Percentiles rank a stretch among this genome's conserved stretches.
Conservation (phyloP, 1,284 basidiomycete genomes). For the Ustilago sp. region DNA sequence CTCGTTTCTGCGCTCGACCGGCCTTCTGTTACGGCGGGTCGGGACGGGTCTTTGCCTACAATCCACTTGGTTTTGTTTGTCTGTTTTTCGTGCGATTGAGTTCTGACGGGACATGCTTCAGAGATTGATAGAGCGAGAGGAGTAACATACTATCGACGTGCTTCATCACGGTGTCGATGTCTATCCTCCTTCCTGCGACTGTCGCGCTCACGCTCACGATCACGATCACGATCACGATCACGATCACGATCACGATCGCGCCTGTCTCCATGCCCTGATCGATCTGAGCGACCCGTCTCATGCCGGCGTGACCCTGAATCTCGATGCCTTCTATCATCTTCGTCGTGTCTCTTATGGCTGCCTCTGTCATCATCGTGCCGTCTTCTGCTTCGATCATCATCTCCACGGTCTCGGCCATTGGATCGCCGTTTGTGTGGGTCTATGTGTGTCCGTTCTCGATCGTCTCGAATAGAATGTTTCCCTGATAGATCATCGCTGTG, state of each 20-base stretch:
- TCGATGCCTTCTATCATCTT: slow-evolving; percentile 15
- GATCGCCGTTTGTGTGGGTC: slow-evolving; percentile 5
- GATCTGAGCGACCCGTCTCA: slow-evolving; percentile 17
- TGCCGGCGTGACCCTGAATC: slow-evolving; percentile 22
- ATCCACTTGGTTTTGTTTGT: too few relatives aligned
- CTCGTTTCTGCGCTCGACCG: too few relatives aligned
- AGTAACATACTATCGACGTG: slow-evolving; percentile 9
- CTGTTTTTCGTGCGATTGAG: not conserved
- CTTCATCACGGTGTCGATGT: slow-evolving; percentile 12
- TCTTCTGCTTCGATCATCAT: slow-evolving; percentile 8
- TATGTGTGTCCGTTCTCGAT: not conserved
- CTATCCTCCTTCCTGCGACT: slow-evolving; percentile 11
- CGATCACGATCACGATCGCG: slow-evolving; percentile 9
- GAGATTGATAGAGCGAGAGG: not conserved
- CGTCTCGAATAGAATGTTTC: not conserved
- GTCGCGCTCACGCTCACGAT: slow-evolving; percentile 18
- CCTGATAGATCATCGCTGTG: not conserved
- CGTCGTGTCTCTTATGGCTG: slow-evolving; percentile 13
- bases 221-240: slow-evolving; percentile 10
- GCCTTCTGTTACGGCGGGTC: too few relatives aligned
- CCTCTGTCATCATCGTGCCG: slow-evolving; percentile 18
- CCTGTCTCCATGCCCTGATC: slow-evolving; percentile 11
- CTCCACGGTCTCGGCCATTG: slow-evolving; percentile 1
- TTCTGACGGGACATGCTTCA: not conserved
- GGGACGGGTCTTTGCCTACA: too few relatives aligned